Conservation (phyloP, 768 basidiomycete genomes). For the Neoboletus magnificus region DNA sequence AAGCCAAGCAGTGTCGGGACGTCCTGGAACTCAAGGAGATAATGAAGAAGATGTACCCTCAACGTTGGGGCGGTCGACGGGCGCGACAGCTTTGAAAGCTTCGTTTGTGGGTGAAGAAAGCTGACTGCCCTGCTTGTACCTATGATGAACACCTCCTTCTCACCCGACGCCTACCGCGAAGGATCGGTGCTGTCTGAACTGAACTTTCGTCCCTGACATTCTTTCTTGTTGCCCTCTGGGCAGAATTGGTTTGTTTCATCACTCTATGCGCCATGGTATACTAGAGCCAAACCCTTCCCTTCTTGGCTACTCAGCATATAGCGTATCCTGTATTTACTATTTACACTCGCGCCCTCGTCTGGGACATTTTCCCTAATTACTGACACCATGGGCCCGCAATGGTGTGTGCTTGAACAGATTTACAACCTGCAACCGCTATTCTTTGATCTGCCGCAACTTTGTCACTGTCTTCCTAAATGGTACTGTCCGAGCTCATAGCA, state of each 20-base stretch:
- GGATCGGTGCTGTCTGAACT: background rate
- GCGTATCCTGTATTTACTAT: constrained; percentile 5
- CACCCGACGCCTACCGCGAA: background rate
- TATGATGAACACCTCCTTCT: background rate
- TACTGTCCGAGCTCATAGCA: constrained; percentile 7
- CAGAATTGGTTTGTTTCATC: constrained; percentile 3
- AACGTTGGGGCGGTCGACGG: constrained; percentile 28
- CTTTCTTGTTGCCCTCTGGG: constrained; percentile 6
- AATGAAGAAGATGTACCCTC: constrained; percentile 20
- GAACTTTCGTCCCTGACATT: background rate
- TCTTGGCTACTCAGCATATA: constrained; percentile 8
- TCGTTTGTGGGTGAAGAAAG: background rate
- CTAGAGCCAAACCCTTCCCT: background rate
- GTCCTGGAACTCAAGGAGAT: constrained; percentile 1
- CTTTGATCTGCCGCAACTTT: background rate
- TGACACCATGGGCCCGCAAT: background rate
- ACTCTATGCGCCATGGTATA: constrained; percentile 6
- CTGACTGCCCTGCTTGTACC: background rate
- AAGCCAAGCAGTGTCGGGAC: constrained; percentile 4
- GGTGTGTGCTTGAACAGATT: background rate
- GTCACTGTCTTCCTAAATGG: background rate
- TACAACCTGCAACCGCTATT: background rate
- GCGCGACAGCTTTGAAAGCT: constrained; percentile 16
- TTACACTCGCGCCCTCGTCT: background rate
- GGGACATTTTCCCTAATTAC: background rate